A percentile compares a stretch with the other conserved stretches of the same genome.
These are phyloP conservation scores for Starmerella davenportii DNA, from an alignment of 805 yeast species.

Conservation along the genomic window DNA sequence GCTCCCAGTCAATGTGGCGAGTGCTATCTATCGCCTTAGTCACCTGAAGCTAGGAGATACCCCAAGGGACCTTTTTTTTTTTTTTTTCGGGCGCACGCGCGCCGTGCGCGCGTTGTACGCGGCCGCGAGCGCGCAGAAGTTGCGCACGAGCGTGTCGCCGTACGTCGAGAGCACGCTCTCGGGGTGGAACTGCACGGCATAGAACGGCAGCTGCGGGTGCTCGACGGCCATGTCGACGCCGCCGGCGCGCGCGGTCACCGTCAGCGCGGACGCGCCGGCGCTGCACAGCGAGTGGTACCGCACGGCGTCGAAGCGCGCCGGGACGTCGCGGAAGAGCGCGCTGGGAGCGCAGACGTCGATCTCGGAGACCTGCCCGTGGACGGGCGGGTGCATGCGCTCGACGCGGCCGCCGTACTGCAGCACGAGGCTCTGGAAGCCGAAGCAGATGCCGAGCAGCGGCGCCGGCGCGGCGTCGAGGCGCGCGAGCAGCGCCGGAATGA, in stretches of 20 bases:
- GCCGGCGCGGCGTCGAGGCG: conserved; percentile 22
- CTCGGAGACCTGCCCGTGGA: conserved; percentile 70
- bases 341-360: conserved; percentile 23
- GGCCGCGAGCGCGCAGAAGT: conserved; percentile 33
- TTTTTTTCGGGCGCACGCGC: neutral
- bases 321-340: conserved; percentile 29
- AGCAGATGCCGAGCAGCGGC: conserved; percentile 80
- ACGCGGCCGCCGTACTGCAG: conserved; percentile 41
- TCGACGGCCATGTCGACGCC: conserved; percentile 61
- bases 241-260: conserved; percentile 21
- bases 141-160: conserved; percentile 42
- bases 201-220: conserved; percentile 47
- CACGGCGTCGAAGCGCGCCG: conserved; percentile 42
- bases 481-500: conserved; percentile 41
- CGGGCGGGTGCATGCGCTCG: conserved; percentile 35
- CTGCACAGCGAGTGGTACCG: conserved; percentile 70
- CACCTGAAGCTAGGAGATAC: neutral
- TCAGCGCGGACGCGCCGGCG: neutral
- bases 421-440: conserved; percentile 80
- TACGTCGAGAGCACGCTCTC: conserved; percentile 71
- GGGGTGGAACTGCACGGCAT: conserved; percentile 94
- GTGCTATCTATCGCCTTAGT: no score
- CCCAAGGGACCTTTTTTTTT: neutral
- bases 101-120: conserved; percentile 3
- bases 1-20: no score